These are phyloP conservation scores for Penicillium cinerascens DNA, from an alignment of 495 filamentous ascomycete genomes.

Conservation along the genomic window DNA sequence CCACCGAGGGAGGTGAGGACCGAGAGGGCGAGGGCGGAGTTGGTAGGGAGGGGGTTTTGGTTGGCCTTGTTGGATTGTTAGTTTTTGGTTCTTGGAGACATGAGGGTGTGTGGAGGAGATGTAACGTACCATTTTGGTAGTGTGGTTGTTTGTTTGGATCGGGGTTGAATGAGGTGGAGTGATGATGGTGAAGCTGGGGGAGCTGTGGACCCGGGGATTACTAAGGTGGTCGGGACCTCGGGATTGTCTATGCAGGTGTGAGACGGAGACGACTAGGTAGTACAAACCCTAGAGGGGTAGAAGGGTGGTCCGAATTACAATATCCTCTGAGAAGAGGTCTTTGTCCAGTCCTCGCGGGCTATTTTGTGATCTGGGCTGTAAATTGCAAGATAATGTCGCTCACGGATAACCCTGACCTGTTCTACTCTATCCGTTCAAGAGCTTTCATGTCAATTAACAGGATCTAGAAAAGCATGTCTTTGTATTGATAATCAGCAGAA, in stretches of 20 bases:
- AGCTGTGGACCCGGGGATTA: not conserved
- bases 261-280: too few species aligned
- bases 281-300: too few species aligned
- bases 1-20: conserved; percentile 83
- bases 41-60: conserved; percentile 19
- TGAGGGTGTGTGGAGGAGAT: not conserved
- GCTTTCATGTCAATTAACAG: too few species aligned
- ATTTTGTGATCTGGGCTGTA: too few species aligned
- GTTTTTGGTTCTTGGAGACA: not conserved
- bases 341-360: too few species aligned
- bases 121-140: conserved; percentile 20
- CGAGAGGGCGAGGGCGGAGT: conserved; percentile 69
- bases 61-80: conserved; percentile 1
- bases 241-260: too few species aligned
- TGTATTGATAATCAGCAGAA: not conserved
- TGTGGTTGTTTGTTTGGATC: not conserved
- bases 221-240: not conserved
- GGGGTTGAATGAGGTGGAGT: not conserved
- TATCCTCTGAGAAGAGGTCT: too few species aligned
- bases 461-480: too few species aligned
- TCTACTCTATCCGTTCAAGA: too few species aligned
- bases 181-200: not conserved
- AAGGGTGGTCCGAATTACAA: too few species aligned
- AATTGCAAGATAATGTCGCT: too few species aligned
- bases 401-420: too few species aligned